These are phyloP conservation scores for Xerocomus nothofagi DNA, from an alignment of 1,284 basidiomycete species.

Conservation along the genomic window DNA sequence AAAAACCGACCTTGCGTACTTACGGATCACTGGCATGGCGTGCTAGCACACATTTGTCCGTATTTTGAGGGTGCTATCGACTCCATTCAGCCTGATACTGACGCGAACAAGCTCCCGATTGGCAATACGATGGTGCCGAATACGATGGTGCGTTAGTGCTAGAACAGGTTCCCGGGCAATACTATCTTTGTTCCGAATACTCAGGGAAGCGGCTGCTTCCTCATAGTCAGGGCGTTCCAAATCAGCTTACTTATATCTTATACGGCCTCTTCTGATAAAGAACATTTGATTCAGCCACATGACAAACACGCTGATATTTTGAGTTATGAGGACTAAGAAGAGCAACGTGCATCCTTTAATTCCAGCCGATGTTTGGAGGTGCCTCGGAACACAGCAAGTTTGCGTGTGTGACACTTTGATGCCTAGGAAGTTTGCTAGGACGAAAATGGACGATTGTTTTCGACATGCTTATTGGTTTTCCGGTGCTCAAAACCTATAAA, in stretches of 20 bases:
- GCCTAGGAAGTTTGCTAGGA: conserved; percentile 23
- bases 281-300: conserved; percentile 31
- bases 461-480: conserved; percentile 27
- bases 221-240: conserved; percentile 26
- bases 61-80: conserved; percentile 1
- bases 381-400: conserved; percentile 29
- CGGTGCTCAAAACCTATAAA: conserved; percentile 32
- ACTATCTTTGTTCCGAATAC: conserved; percentile 29
- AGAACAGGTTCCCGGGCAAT: conserved; percentile 23
- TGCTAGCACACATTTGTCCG: background rate
- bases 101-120: conserved; percentile 15
- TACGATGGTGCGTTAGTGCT: conserved; percentile 16
- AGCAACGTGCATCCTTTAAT: conserved; percentile 22
- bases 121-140: conserved; percentile 22
- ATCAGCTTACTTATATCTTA: conserved; percentile 17
- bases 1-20: background rate
- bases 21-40: conserved; percentile 17
- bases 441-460: conserved; percentile 32
- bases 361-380: conserved; percentile 14
- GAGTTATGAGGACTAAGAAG: conserved; percentile 13
- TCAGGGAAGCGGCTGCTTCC: conserved; percentile 27
- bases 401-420: conserved; percentile 30
- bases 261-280: conserved; percentile 32
- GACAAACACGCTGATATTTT: conserved; percentile 29
- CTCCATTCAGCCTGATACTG: conserved; percentile 7